Conservation (phyloP, 805 yeast genomes). For the Kazachstania africana region DNA sequence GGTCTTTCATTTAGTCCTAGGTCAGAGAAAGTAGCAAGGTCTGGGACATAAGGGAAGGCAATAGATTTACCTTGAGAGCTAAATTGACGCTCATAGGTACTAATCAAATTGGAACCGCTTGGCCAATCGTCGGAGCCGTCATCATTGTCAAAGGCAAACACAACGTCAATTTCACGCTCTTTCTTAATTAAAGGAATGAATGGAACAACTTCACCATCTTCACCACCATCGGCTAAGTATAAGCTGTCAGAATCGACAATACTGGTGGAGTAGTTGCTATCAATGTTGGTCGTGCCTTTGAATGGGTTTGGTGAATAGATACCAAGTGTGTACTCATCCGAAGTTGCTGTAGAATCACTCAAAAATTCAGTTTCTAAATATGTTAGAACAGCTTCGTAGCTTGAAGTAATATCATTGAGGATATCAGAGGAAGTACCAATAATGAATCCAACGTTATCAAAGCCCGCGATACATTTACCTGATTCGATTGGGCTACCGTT, state of each 20-base stretch:
- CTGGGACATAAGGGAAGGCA: conserved; percentile 76
- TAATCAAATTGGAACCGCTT: conserved; percentile 46
- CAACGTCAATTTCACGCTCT: conserved; percentile 45
- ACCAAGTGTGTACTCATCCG: conserved; percentile 64
- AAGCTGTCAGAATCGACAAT: conserved; percentile 34
- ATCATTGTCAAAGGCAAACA: conserved; percentile 48
- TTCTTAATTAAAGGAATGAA: conserved; percentile 49
- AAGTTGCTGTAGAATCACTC: conserved; percentile 34
- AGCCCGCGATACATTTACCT: conserved; percentile 49
- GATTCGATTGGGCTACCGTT: conserved; percentile 44
- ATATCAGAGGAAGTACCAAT: conserved; percentile 76
- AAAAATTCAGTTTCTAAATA: conserved; percentile 31
- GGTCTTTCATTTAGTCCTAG: conserved; percentile 57
- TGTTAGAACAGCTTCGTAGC: conserved; percentile 34
- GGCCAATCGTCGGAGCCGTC: conserved; percentile 74
- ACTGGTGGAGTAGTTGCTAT: conserved; percentile 24
- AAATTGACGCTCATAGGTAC: conserved; percentile 51
- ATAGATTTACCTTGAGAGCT: conserved; percentile 40
- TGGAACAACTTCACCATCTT: conserved; percentile 56
- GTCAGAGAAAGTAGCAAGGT: conserved; percentile 43
- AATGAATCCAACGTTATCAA: conserved; percentile 71
- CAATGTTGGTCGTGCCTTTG: conserved; percentile 28
- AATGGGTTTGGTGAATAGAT: conserved; percentile 65
- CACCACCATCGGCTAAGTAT: conserved; percentile 62
- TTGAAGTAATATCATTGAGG: conserved; percentile 50